Conservation (phyloP, 306 rosid genomes). For the Quillaja saponaria region DNA sequence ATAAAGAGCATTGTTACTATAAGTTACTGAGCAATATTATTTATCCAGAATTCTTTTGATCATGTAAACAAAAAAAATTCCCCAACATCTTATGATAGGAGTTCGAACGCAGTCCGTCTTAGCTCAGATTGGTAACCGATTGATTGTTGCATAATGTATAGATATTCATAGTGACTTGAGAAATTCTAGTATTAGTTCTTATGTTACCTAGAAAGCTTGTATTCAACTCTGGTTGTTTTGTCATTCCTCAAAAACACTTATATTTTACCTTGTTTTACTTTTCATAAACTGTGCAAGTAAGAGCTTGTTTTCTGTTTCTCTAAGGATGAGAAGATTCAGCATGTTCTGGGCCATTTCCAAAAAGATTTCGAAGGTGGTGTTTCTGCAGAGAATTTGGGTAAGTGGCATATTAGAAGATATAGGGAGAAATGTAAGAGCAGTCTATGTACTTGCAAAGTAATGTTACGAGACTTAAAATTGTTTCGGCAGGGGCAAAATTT, state of each 20-base stretch:
- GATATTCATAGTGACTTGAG: too few species aligned
- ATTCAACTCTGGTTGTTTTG: background rate
- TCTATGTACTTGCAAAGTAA: slow-evolving; percentile 36
- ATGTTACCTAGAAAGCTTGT: too few species aligned
- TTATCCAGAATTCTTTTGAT: background rate
- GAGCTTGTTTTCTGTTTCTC: slow-evolving; percentile 24
- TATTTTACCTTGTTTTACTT: background rate
- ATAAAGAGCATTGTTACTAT: slow-evolving; percentile 9
- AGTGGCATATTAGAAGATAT: slow-evolving; percentile 36
- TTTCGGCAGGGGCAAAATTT: slow-evolving; percentile 64
- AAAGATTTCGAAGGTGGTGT: slow-evolving; percentile 73
- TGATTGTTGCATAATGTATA: too few species aligned
- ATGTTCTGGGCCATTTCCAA: slow-evolving; percentile 72
- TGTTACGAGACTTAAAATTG: slow-evolving; percentile 30
- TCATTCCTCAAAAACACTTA: background rate
- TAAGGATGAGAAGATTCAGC: slow-evolving; percentile 62
- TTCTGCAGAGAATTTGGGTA: slow-evolving; percentile 71
- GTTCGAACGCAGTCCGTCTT: too few species aligned
- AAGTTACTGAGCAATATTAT: slow-evolving; percentile 14
- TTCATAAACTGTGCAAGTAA: slow-evolving; percentile 5
- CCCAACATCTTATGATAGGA: background rate
- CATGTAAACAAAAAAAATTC: background rate
- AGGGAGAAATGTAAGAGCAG: slow-evolving; percentile 33
- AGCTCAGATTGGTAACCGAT: too few species aligned
- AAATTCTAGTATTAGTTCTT: too few species aligned